phyloP scores from a whole-genome alignment of 768 basidiomycete genomes.

The Mycena kentingensis region DNA sequence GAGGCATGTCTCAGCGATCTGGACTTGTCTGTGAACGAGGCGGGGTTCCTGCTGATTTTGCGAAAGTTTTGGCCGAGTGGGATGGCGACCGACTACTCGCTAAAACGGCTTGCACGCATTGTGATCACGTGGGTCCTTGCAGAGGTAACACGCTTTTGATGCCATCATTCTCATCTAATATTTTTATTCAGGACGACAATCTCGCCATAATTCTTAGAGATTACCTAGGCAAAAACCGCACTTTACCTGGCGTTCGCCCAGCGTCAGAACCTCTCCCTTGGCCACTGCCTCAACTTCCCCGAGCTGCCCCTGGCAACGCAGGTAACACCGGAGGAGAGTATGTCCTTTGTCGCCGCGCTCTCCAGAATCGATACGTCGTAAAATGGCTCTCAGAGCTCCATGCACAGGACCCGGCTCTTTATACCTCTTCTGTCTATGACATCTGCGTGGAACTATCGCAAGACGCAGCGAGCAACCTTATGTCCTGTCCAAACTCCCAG shows the following conservation, averaged over 20 bases:
- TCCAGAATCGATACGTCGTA: constrained; percentile 57
- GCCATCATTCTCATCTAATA: background rate
- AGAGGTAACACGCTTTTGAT: constrained; percentile 49
- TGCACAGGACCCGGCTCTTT: constrained; percentile 56
- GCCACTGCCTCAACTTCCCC: constrained; percentile 47
- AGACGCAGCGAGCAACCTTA: constrained; percentile 24
- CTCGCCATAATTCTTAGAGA: constrained; percentile 68
- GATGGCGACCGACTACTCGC: constrained; percentile 69
- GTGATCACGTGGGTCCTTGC: constrained; percentile 72
- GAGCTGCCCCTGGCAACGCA: constrained; percentile 41
- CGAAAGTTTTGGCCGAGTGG: constrained; percentile 76
- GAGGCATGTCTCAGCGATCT: constrained; percentile 72
- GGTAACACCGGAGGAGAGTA: constrained; percentile 72
- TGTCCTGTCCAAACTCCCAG: constrained; percentile 17
- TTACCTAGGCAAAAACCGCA: constrained; percentile 58
- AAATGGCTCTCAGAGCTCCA: constrained; percentile 75
- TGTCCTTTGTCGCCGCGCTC: constrained; percentile 54
- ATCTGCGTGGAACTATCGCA: constrained; percentile 50
- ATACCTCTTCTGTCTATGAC: constrained; percentile 55
- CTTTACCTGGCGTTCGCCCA: constrained; percentile 66
- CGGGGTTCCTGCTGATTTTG: constrained; percentile 67
- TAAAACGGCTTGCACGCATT: constrained; percentile 58
- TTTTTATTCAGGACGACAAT: constrained; percentile 55
- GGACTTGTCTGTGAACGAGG: constrained; percentile 74
- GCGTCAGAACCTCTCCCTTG: constrained; percentile 49